Base-by-base conservation (phyloP, 306 rosid species). In the Vigna hirtella region DNA sequence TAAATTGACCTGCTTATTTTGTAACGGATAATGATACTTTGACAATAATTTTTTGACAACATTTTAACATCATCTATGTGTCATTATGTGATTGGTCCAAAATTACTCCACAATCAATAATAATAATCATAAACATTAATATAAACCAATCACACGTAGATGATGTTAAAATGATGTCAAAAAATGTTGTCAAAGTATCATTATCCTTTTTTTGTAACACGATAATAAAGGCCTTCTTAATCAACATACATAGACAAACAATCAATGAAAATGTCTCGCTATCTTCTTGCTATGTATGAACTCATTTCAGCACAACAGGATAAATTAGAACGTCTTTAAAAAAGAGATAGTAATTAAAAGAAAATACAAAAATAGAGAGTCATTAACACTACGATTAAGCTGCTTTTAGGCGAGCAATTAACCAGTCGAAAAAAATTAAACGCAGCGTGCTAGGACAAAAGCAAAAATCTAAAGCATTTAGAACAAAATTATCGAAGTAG, bases 391-490 rank as follows among this genome's bases (percentile, higher is more conserved):
- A 63, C 16, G 8, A 55, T 38, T 34, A 50, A 62, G 65, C 30
- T 40, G 42, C 4, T 6, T 24, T 28, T 14, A 73, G 22, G 22
- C 50, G 15, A 8, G 16, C 18, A 59, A 56, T 64, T 18, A 72
- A 65, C 3, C 14, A 14, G 48, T 43, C 48, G 5, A 6, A 40
- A 13, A 17, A 6, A 11, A 22, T 9, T 11, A 8, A 9, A 75
- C 3, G 3, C 6, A 20, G 4, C 9, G 18, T 84, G 92, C 98
- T 98, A 36, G 98, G 98, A 98, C 98, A 95, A 84, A 95, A 95
- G 85, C 98, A 95, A 82, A 95, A 95, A 81, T 95, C 92, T 72
- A 95, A 52, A 85, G 97, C 93, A 71, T 95, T 97, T 82, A 92
- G 70, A 9, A 95, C 98, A 69, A 95, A 80, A 67, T 92, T 87